These are phyloP conservation scores for Vachellia collinsii DNA, from an alignment of 306 rosid species.

Conservation along the genomic window DNA sequence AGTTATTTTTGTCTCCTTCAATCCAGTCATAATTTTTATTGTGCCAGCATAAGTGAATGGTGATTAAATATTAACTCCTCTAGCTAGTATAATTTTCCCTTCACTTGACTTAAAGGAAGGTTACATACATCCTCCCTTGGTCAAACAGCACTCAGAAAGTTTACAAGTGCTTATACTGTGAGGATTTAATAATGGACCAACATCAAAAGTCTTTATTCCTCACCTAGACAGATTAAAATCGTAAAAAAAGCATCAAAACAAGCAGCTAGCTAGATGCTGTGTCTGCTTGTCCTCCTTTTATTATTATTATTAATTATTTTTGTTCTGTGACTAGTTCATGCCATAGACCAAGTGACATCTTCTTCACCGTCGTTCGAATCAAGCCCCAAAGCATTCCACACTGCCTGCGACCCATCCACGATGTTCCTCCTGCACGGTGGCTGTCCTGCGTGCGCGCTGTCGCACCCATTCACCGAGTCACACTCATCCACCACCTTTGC, in stretches of 20 bases:
- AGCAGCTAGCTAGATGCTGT: neutral
- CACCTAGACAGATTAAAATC: neutral
- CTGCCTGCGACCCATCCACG: slow-evolving; percentile 51
- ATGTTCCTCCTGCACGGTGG: too few relatives aligned
- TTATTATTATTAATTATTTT: neutral
- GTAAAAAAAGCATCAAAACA: too few relatives aligned
- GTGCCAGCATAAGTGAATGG: too few relatives aligned
- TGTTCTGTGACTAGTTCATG: too few relatives aligned
- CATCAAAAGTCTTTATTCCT: neutral
- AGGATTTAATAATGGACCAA: neutral
- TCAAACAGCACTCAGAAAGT: too few relatives aligned
- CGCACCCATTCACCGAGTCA: slow-evolving; percentile 48
- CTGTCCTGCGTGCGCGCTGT: slow-evolving; percentile 42
- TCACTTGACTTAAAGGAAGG: too few relatives aligned
- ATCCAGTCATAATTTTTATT: too few relatives aligned
- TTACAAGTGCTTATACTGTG: too few relatives aligned
- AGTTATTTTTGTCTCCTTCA: too few relatives aligned
- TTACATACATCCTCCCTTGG: too few relatives aligned
- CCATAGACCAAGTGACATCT: slow-evolving; percentile 48
- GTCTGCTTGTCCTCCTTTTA: neutral
- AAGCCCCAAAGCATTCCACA: slow-evolving; percentile 51
- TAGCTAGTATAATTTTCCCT: too few relatives aligned
- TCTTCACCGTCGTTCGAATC: slow-evolving; percentile 25
- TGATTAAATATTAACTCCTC: too few relatives aligned
- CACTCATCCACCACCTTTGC: slow-evolving; percentile 63